Evolutionary conservation across 176 grass and related monocot genomes (phyloP).

Genomic region (Rhynchospora tenuis): DNA sequence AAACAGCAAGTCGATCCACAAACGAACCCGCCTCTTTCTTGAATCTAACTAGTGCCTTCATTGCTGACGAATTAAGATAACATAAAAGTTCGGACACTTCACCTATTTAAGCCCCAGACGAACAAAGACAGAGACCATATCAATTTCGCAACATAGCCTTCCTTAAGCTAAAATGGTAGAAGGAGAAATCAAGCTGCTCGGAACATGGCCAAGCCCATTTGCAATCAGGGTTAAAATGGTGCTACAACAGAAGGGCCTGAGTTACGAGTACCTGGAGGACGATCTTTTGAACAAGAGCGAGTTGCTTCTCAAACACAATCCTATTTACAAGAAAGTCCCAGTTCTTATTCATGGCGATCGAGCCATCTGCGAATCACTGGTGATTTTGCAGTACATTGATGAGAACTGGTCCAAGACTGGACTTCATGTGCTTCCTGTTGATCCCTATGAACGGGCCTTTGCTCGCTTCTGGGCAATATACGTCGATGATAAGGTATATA

Average conservation of each 20-base stretch:
- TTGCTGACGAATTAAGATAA: neutral
- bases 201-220: neutral
- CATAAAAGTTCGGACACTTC: neutral
- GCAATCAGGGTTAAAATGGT: neutral
- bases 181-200: constrained; percentile 16
- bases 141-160: neutral
- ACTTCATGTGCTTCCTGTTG: neutral
- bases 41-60: neutral
- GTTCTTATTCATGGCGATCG: constrained; percentile 17
- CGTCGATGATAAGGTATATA: constrained; percentile 28
- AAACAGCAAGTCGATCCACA: neutral
- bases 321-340: neutral
- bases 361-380: neutral
- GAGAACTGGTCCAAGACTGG: neutral
- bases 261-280: constrained; percentile 7
- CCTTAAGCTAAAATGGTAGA: neutral
- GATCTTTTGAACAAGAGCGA: constrained; percentile 4
- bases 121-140: neutral
- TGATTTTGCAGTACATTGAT: constrained; percentile 27
- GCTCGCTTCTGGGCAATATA: constrained; percentile 48
- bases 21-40: neutral
- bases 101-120: neutral
- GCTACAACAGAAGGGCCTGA: constrained; percentile 11
- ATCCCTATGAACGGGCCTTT: constrained; percentile 31
- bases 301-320: constrained; percentile 9